Conservation (phyloP, 257 asterid species). For the Solanum dulcamara region DNA sequence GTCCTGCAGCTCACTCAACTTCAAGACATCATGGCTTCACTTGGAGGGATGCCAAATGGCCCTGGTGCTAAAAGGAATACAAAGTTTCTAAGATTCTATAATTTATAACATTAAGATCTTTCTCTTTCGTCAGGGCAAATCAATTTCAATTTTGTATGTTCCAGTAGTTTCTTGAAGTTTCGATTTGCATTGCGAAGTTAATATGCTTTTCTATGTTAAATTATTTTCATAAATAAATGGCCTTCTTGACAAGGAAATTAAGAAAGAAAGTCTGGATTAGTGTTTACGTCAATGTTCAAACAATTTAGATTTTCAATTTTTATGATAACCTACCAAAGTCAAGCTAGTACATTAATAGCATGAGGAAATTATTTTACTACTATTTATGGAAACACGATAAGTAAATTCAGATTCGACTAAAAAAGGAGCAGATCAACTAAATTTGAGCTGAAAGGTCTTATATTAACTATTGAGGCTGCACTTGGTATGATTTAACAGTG, state of each 20-base stretch:
- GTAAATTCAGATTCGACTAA: not conserved
- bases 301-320: not conserved
- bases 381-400: not conserved
- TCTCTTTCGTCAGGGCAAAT: not conserved
- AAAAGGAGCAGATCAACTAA: not conserved
- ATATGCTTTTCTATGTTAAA: not conserved
- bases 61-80: conserved; percentile 55
- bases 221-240: not conserved
- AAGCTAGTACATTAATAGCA: not conserved
- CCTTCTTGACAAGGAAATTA: not conserved
- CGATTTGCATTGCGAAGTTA: not conserved
- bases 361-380: not conserved
- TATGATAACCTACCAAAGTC: not conserved
- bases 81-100: not conserved
- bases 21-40: conserved; percentile 28
- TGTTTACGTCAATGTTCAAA: not conserved
- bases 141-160: not conserved
- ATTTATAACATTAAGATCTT: not conserved
- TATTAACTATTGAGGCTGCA: not conserved
- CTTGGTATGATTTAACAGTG: no score
- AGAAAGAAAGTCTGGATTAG: not conserved
- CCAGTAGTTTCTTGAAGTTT: not conserved
- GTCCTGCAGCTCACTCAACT: conserved; percentile 2
- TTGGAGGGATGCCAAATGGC: conserved; percentile 93
- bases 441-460: not conserved